Conservation (phyloP, 1,284 basidiomycete genomes). For the Trichosporon sp. region DNA sequence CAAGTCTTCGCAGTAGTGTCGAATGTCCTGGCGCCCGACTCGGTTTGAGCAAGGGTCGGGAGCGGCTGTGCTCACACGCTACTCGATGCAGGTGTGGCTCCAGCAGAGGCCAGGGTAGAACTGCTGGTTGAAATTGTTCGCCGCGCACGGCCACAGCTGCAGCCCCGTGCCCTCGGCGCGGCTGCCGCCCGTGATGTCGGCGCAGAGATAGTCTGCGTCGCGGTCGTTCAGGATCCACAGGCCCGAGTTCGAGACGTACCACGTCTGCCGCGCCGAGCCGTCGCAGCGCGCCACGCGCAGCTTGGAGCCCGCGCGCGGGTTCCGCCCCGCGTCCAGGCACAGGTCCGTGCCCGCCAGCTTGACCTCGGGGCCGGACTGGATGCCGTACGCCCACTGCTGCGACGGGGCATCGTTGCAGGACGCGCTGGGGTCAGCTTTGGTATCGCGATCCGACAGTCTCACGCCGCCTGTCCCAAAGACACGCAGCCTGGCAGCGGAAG, state of each 20-base stretch:
- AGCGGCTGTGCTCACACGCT: not conserved
- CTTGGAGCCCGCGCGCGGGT: not conserved
- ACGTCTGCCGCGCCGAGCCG: not conserved
- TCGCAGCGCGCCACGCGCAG: not conserved
- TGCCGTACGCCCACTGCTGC: constrained; percentile 1
- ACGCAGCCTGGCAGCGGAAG: not conserved
- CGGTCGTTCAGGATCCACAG: constrained; percentile 7
- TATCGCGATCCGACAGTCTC: not conserved
- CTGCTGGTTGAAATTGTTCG: not conserved
- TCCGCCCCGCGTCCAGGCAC: constrained; percentile 4
- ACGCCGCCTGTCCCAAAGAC: too few species aligned
- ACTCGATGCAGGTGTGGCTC: not conserved
- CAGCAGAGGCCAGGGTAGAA: constrained; percentile 8
- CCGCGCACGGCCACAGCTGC: not conserved
- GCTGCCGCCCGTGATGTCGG: constrained; percentile 5
- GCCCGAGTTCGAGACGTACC: constrained; percentile 3
- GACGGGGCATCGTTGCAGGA: not conserved
- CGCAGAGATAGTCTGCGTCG: not conserved
- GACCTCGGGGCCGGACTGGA: not conserved
- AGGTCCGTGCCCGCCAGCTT: not conserved
- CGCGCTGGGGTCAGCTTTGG: not conserved
- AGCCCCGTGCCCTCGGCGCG: not conserved
- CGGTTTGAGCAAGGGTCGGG: not conserved
- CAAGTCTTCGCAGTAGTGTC: too few species aligned
- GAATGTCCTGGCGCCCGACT: too few species aligned